phyloP scores from a whole-genome alignment of 345 rosid genomes.

The Corchorus capsularis region DNA sequence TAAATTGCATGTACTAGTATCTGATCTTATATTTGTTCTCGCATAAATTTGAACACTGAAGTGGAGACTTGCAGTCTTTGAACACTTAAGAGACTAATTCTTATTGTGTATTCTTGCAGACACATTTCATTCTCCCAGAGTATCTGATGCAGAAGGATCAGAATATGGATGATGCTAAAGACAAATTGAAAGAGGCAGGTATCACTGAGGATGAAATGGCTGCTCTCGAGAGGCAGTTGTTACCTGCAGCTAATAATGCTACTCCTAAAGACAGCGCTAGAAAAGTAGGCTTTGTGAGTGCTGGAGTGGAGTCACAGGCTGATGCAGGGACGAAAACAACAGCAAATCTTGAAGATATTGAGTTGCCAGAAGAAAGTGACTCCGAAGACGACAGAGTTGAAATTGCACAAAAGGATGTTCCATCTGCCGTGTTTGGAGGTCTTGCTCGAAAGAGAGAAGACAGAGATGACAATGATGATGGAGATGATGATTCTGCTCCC shows the following conservation, averaged over 20 bases:
- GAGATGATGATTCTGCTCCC: conserved; percentile 16
- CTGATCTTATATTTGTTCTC: conserved; percentile 6
- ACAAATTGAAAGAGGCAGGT: conserved; percentile 82
- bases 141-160: conserved; percentile 93
- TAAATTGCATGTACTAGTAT: not conserved
- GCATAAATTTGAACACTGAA: not conserved
- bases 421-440: conserved; percentile 82
- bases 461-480: conserved; percentile 28
- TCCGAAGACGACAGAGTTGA: conserved; percentile 70
- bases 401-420: conserved; percentile 81
- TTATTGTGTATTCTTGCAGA: conserved; percentile 41
- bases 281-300: conserved; percentile 87
- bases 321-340: conserved; percentile 44
- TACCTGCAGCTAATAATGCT: conserved; percentile 43
- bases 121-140: conserved; percentile 87
- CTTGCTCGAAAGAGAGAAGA: conserved; percentile 70
- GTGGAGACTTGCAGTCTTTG: not conserved
- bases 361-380: conserved; percentile 81
- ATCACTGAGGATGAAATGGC: conserved; percentile 92
- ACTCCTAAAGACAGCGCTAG: conserved; percentile 50
- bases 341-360: conserved; percentile 78
- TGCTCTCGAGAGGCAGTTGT: conserved; percentile 80
- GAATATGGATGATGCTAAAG: conserved; percentile 85
- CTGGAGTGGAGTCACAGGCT: conserved; percentile 70
- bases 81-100: conserved; percentile 1